A percentile compares a stretch with the other conserved stretches of the same genome.
Conservation (phyloP, 2,329 filamentous ascomycete genomes). For the Alternaria incomplexa region DNA sequence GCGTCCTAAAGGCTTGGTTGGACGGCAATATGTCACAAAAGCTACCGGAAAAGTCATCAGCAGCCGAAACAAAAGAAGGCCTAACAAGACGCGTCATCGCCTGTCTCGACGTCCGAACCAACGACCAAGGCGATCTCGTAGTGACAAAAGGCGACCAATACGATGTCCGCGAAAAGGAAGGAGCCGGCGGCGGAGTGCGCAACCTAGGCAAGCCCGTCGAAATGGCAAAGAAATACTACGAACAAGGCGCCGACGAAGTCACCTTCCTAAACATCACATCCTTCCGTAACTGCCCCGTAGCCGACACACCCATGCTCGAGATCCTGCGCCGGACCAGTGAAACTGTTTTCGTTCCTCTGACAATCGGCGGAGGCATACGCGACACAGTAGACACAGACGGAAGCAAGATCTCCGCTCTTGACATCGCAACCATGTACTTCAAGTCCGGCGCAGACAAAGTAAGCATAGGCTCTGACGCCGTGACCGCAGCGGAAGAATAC, state of each 20-base stretch:
- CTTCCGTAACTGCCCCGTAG: constrained; percentile 92
- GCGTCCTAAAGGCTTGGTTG: constrained; percentile 84
- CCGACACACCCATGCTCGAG: constrained; percentile 95
- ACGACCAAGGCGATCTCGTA: constrained; percentile 92
- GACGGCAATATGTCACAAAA: constrained; percentile 68
- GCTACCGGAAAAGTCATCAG: constrained; percentile 52
- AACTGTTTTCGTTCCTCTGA: constrained; percentile 94
- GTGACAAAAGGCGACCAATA: constrained; percentile 99
- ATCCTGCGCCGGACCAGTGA: constrained; percentile 83
- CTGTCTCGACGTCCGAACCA: constrained; percentile 92
- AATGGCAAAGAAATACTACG: constrained; percentile 91
- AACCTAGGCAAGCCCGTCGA: constrained; percentile 98
- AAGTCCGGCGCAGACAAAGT: constrained; percentile 97
- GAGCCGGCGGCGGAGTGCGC: constrained; percentile 68
- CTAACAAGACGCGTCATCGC: constrained; percentile 94
- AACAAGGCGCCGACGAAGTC: constrained; percentile 94
- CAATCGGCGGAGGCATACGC: constrained; percentile 92
- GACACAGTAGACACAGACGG: constrained; percentile 91
- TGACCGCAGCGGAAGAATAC: constrained; percentile 90
- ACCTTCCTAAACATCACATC: constrained; percentile 98
- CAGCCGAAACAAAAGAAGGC: constrained; percentile 61
- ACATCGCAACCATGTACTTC: constrained; percentile 97
- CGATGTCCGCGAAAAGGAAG: constrained; percentile 89
- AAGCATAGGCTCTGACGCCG: constrained; percentile 93
- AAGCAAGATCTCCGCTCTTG: constrained; percentile 82